Percentiles rank a stretch among this genome's conserved stretches.
These are phyloP conservation scores for Cytospora paraplurivora DNA, from an alignment of 2,329 filamentous ascomycete genomes.

Conservation along the genomic window DNA sequence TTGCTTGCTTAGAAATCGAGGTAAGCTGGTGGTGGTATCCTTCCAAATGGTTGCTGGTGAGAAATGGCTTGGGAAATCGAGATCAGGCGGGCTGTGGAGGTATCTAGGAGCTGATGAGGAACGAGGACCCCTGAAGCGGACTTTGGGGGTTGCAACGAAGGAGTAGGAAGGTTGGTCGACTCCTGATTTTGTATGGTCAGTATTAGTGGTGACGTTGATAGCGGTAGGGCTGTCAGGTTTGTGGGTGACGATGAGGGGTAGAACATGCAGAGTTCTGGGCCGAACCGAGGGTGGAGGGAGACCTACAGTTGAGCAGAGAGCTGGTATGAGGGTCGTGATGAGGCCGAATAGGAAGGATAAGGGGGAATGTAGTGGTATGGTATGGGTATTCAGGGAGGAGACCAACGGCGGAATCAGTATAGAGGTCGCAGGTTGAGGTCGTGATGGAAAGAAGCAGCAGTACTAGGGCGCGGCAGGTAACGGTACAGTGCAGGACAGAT, in stretches of 20 bases:
- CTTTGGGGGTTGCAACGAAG: not conserved
- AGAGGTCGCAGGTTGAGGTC: not conserved
- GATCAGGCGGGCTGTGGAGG: constrained; percentile 8
- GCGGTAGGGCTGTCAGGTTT: constrained; percentile 2
- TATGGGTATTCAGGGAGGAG: not conserved
- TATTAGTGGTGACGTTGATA: constrained; percentile 20
- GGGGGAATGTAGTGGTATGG: not conserved
- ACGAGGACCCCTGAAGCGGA: constrained; percentile 6
- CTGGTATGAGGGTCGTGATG: constrained; percentile 1
- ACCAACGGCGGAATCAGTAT: not conserved
- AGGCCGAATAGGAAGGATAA: not conserved
- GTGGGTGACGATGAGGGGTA: not conserved
- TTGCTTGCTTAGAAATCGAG: constrained; percentile 17
- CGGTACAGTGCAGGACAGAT: not conserved
- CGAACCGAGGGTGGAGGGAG: not conserved
- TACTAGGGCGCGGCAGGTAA: constrained; percentile 1
- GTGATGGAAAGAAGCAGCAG: constrained; percentile 1
- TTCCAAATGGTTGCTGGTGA: not conserved
- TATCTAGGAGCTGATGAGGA: not conserved
- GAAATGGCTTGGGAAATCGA: not conserved
- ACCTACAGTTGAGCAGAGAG: not conserved
- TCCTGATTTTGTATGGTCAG: constrained; percentile 9
- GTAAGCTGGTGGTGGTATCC: not conserved
- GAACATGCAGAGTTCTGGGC: not conserved
- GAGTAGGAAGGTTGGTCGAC: constrained; percentile 5